Evolutionary conservation across 495 filamentous ascomycete species (phyloP).

Genomic region (Talaromyces wortmannii): DNA sequence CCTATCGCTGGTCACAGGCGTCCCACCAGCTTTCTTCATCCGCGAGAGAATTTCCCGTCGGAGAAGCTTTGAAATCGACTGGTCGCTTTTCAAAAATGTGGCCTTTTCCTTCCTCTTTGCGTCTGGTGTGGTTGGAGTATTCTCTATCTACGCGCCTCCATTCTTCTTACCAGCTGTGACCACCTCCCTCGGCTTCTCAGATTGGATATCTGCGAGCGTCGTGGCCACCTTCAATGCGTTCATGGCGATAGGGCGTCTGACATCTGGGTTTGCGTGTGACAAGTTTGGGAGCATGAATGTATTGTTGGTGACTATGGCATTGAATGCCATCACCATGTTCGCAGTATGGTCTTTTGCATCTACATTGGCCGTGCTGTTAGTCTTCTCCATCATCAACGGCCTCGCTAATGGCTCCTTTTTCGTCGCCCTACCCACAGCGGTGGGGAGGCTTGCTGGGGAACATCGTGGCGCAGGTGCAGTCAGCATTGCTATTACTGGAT

Average conservation of each 20-base stretch:
- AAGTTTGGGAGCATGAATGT: slow-evolving; percentile 28
- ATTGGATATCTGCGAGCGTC: slow-evolving; percentile 25
- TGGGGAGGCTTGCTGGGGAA: slow-evolving; percentile 33
- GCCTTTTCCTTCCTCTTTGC: slow-evolving; percentile 16
- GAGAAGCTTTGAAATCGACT: not conserved
- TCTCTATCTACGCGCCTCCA: slow-evolving; percentile 16
- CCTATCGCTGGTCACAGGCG: slow-evolving; percentile 19
- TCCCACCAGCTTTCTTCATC: slow-evolving; percentile 32
- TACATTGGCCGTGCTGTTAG: slow-evolving; percentile 24
- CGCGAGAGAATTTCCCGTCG: too few relatives aligned
- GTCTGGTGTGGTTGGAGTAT: slow-evolving; percentile 18
- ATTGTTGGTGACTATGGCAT: slow-evolving; percentile 17
- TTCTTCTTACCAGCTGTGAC: slow-evolving; percentile 23
- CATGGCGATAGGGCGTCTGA: slow-evolving; percentile 26
- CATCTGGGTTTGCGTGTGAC: slow-evolving; percentile 26
- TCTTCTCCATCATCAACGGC: slow-evolving; percentile 35
- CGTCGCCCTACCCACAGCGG: slow-evolving; percentile 38
- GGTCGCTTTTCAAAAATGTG: slow-evolving; percentile 6
- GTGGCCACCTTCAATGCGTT: slow-evolving; percentile 18
- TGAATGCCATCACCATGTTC: slow-evolving; percentile 33
- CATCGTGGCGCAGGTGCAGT: slow-evolving; percentile 21
- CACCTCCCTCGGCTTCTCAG: slow-evolving; percentile 22
- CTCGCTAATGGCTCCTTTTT: slow-evolving; percentile 38
- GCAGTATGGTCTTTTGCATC: slow-evolving; percentile 36
- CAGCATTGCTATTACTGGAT: slow-evolving; percentile 41